phyloP scores from a whole-genome alignment of 2,329 filamentous ascomycete genomes.

The Verticillium dahliae region DNA sequence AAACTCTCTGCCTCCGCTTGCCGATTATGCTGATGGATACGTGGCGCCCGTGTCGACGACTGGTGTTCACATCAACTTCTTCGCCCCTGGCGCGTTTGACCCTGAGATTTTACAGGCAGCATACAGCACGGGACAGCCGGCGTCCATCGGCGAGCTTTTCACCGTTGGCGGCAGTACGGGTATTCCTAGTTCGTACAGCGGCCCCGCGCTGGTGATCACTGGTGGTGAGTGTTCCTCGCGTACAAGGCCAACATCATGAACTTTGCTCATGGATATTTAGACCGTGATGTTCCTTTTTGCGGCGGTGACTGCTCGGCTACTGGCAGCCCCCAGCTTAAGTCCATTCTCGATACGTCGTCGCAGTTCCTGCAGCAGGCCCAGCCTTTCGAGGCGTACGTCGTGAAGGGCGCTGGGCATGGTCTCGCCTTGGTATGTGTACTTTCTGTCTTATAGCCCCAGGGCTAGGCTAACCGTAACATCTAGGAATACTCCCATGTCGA shows the following conservation, averaged over 20 bases:
- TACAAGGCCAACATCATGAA: slow-evolving; percentile 4
- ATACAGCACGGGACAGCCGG: slow-evolving; percentile 44
- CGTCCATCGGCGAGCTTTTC: slow-evolving; percentile 51
- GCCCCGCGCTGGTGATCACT: slow-evolving; percentile 53
- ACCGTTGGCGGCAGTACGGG: slow-evolving; percentile 38
- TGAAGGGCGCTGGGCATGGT: slow-evolving; percentile 43
- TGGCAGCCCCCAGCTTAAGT: slow-evolving; percentile 24
- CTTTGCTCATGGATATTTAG: slow-evolving; percentile 16
- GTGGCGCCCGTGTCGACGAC: slow-evolving; percentile 37
- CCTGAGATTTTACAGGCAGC: slow-evolving; percentile 39
- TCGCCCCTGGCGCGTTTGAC: slow-evolving; percentile 48
- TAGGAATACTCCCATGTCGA: slow-evolving; percentile 20
- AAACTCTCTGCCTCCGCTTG: slow-evolving; percentile 18
- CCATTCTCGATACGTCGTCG: slow-evolving; percentile 35
- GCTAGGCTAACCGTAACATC: background rate
- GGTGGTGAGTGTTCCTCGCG: slow-evolving; percentile 30
- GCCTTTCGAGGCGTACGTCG: slow-evolving; percentile 45
- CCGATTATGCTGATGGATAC: slow-evolving; percentile 42
- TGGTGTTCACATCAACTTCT: slow-evolving; percentile 46
- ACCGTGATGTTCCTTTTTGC: slow-evolving; percentile 49
- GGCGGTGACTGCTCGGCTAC: slow-evolving; percentile 52
- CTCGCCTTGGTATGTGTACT: slow-evolving; percentile 34
- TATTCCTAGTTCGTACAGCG: slow-evolving; percentile 33
- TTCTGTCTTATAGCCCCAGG: background rate
- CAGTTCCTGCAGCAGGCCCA: slow-evolving; percentile 35